Evolutionary conservation across 2,329 filamentous ascomycete genomes (phyloP).

Genomic region (Colletotrichum tropicicola): DNA sequence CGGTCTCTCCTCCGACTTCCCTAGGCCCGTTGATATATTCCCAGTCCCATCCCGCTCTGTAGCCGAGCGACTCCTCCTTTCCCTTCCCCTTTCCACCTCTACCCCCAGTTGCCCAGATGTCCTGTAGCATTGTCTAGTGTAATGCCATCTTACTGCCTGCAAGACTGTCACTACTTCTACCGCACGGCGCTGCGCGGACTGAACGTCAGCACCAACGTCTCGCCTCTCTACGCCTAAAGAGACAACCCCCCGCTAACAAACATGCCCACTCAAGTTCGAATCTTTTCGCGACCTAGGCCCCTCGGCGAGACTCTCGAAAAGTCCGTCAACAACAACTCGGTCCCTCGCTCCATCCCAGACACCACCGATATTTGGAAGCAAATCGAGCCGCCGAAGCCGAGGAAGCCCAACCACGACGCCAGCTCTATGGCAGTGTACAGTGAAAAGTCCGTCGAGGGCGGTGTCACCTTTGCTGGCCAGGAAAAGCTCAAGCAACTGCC

Average conservation of each 20-base stretch:
- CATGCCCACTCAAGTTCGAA: constrained; percentile 49
- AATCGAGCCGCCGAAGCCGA: constrained; percentile 14
- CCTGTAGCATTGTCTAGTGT: constrained; percentile 48
- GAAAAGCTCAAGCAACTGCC: constrained; percentile 91
- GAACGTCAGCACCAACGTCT: constrained; percentile 82
- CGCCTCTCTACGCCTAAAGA: constrained; percentile 75
- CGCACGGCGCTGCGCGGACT: constrained; percentile 88
- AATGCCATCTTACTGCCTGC: constrained; percentile 84
- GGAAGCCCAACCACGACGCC: not conserved
- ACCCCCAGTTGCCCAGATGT: constrained; percentile 14
- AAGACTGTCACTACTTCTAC: constrained; percentile 94
- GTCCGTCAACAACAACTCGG: constrained; percentile 44
- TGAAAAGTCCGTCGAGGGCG: constrained; percentile 67
- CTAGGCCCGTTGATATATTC: constrained; percentile 31
- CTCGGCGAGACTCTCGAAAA: constrained; percentile 74
- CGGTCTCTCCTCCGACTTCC: constrained; percentile 17
- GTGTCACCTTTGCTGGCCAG: constrained; percentile 89
- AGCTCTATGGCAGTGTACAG: constrained; percentile 62
- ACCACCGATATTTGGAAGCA: constrained; percentile 35
- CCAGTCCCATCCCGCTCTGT: not conserved
- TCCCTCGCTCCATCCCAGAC: constrained; percentile 52
- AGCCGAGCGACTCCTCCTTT: not conserved
- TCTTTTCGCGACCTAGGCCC: constrained; percentile 71
- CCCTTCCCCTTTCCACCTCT: not conserved
- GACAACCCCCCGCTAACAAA: constrained; percentile 34